A percentile compares a stretch with the other conserved stretches of the same genome.
phyloP scores from a whole-genome alignment of 768 basidiomycete species.

The Tulasnella sp. region DNA sequence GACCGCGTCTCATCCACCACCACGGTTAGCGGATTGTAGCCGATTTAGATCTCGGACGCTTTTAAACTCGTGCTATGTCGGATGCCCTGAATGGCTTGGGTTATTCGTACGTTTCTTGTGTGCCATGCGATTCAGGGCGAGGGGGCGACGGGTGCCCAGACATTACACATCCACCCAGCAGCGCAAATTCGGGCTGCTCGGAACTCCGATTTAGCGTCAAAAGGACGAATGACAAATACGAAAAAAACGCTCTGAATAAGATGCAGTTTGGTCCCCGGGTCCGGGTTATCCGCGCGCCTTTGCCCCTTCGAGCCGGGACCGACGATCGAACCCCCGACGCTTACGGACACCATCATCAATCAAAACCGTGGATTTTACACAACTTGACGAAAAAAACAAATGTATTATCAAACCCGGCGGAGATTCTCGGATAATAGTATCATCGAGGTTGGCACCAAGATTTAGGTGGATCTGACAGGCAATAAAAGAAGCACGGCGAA shows the following conservation, averaged over 20 bases:
- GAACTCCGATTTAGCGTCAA: slow-evolving; percentile 9
- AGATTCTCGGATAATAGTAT: slow-evolving; percentile 4
- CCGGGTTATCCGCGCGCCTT: slow-evolving; percentile 4
- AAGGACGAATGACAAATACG: slow-evolving; percentile 7
- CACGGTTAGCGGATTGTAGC: slow-evolving; percentile 3
- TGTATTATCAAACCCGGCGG: neutral
- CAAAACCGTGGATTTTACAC: slow-evolving; percentile 15
- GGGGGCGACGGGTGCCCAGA: neutral
- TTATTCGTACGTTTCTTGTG: neutral
- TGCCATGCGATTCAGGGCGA: slow-evolving; percentile 4
- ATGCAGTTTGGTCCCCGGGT: neutral
- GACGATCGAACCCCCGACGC: slow-evolving; percentile 9
- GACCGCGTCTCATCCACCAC: neutral
- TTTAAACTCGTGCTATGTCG: neutral
- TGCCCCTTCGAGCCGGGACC: neutral
- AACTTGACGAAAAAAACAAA: neutral
- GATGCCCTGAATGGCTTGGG: slow-evolving; percentile 10
- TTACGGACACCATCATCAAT: neutral
- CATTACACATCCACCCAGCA: neutral
- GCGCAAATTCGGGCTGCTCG: neutral
- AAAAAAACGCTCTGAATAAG: neutral
- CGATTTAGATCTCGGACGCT: slow-evolving; percentile 3
- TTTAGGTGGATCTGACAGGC: slow-evolving; percentile 17
- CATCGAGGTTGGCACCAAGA: neutral
- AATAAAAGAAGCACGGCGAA: slow-evolving; percentile 18